Evolutionary conservation across 352 stramenopile genomes (phyloP), one percentile per base, ranked within the genome.

Genomic region (Phytophthora meadii): DNA sequence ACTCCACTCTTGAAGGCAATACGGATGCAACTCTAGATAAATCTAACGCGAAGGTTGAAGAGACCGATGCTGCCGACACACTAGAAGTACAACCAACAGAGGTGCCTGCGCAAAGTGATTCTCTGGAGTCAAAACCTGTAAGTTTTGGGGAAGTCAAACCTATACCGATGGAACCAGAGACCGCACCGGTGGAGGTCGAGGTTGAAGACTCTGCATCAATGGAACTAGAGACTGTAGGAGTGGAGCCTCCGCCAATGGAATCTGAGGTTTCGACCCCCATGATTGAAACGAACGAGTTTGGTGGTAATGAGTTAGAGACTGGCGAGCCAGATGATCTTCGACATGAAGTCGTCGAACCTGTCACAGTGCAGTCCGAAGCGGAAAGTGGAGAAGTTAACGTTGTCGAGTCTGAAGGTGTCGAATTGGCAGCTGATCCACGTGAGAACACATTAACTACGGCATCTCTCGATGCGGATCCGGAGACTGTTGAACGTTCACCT

Each of bases 1-100:
- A 4, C 10, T 25, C 39, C 15, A 32, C 14, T 17, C 36, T 34
- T 25, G 39, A 59, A 17, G 39, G 10, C 30, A 56, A 39, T 17
- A 51, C 42, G n/a, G 17, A 55, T 37, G 32, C n/a, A 11, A 24
- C 22, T 2, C 54, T 48, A 36, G 37, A 53, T 36, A 49, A 39
- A 17, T 11, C 17, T 30, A 44, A 45, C 12, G 3, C 8, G 30
- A 58, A 58, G 11, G 11, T 17, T 39, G 46, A 53, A 28, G 32
- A 60, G 36, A 40, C 15, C 6, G 44, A 64, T 44, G 17, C 7
- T 42, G 36, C 22, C 5, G 37, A 30, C 22, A 14, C 30, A 48
- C 37, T 19, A 30, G 37, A 64, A 30, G 30, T 48, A 12, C 36
- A 53, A 19, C 19, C 53, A 53, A 36, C 9, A 1, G 37, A 51